Evolutionary conservation across 2,329 filamentous ascomycete species (phyloP), one percentile per base, ranked within the genome.

Genomic region (Colletotrichum brevisporum): DNA sequence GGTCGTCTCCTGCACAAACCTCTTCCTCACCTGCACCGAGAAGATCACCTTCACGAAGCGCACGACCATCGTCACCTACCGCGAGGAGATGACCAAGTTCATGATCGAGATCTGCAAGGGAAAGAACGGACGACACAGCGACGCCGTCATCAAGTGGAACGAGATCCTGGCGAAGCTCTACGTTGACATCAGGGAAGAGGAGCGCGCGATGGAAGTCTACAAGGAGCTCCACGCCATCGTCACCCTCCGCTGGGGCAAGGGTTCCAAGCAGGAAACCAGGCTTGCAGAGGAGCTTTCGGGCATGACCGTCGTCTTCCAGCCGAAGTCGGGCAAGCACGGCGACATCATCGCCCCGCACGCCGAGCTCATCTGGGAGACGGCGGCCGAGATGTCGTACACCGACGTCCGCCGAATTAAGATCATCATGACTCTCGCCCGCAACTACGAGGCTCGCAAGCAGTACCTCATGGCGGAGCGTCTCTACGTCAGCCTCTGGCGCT

Each of bases 401-500:
- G 77, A 81, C 15, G 73, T 78, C 16, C 73, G 77, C 1, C 76
- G 77, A 59, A 75, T 82, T 27, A 73, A 74, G 1, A 76, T 81
- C 63, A 75, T 81, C 51, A 74, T 82, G 18, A 75, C 75, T 12
- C 75, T 82, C 2, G 80, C 80, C 0, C 67, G 74, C 18, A 75
- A 77, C 0, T 83, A 82, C 56, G 76, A 79, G 63, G 73, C 74
- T 5, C 75, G 76, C 10, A 72, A 75, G 24, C 74, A 80, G 63
- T 74, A 75, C 58, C 72, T 76, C 53, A 74, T 78, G 6, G 80
- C 81, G 0, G 81, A 83, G 74, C 77, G 77, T 21, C 75, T 82
- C 6, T 83, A 81, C 63, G 75, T 82, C 59, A 76, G 75, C 18
- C 76, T 83, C 8, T 83, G 81, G 81, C 77, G 79, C 6, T 77